A percentile compares a stretch with the other conserved stretches of the same genome.
phyloP scores from a whole-genome alignment of 805 yeast genomes.

The Ogataea pini region DNA sequence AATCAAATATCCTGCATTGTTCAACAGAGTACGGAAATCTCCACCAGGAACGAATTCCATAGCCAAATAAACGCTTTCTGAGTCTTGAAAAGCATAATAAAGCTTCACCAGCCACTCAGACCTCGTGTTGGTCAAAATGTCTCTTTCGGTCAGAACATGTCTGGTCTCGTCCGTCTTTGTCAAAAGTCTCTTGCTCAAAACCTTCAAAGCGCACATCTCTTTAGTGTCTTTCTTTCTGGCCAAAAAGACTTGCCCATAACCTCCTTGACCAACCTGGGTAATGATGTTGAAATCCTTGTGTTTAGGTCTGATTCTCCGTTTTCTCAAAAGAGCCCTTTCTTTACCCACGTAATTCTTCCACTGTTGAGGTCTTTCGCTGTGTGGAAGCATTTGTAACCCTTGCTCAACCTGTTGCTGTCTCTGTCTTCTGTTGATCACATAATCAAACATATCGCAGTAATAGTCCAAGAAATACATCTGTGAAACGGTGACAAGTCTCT shows the following conservation, averaged over 20 bases:
- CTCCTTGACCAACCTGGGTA: constrained; percentile 99
- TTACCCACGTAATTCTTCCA: constrained; percentile 82
- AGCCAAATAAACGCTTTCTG: constrained; percentile 85
- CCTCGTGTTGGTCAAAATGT: constrained; percentile 92
- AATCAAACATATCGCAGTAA: constrained; percentile 94
- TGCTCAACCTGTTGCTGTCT: constrained; percentile 71
- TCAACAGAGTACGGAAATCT: constrained; percentile 90
- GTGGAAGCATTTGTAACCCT: constrained; percentile 41
- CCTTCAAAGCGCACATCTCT: constrained; percentile 94
- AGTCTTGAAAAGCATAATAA: constrained; percentile 92
- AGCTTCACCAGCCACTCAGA: constrained; percentile 95
- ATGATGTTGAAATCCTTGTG: constrained; percentile 95
- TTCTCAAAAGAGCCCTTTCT: constrained; percentile 82
- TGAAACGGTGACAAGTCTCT: constrained; percentile 84
- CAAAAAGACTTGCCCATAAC: constrained; percentile 97
- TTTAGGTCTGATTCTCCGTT: constrained; percentile 86
- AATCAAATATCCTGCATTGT: constrained; percentile 87
- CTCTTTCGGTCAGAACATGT: constrained; percentile 95
- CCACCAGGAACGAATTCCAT: constrained; percentile 99
- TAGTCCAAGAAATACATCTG: constrained; percentile 93
- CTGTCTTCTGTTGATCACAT: constrained; percentile 82
- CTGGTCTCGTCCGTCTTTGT: constrained; percentile 92
- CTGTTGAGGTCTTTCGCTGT: constrained; percentile 48
- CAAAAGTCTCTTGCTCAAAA: constrained; percentile 81
- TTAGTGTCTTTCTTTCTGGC: constrained; percentile 92